A percentile compares a stretch with the other conserved stretches of the same genome.
These are phyloP conservation scores for Paraphaeosphaeria minitans DNA, from an alignment of 2,329 filamentous ascomycete genomes.

Conservation along the genomic window DNA sequence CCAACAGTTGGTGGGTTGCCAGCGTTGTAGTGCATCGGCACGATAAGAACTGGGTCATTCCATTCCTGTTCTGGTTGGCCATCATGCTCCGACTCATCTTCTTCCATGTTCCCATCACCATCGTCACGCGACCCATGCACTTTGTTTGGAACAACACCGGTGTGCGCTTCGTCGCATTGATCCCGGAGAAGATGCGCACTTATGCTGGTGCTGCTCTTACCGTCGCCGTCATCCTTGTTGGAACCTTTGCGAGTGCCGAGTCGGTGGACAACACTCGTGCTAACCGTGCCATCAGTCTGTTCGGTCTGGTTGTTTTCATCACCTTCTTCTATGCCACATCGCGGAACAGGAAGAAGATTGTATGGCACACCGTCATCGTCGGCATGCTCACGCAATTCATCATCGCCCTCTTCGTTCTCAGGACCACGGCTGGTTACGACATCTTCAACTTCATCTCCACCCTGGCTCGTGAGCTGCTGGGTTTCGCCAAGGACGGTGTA, in stretches of 20 bases:
- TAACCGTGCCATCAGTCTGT: slow-evolving; percentile 80
- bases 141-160: slow-evolving; percentile 71
- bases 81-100: slow-evolving; percentile 76
- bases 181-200: slow-evolving; percentile 70
- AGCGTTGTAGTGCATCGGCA: slow-evolving; percentile 73
- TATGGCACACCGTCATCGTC: slow-evolving; percentile 68
- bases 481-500: slow-evolving; percentile 75
- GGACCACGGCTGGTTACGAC: slow-evolving; percentile 78
- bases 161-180: slow-evolving; percentile 61
- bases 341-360: slow-evolving; percentile 63
- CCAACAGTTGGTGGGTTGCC: slow-evolving; percentile 73
- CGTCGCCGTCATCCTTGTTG: slow-evolving; percentile 76
- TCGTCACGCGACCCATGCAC: slow-evolving; percentile 69
- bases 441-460: slow-evolving; percentile 89
- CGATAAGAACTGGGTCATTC: slow-evolving; percentile 80
- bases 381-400: slow-evolving; percentile 90
- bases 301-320: slow-evolving; percentile 77
- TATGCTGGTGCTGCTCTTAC: slow-evolving; percentile 67
- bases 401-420: slow-evolving; percentile 84
- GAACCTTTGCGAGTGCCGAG: slow-evolving; percentile 75
- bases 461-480: slow-evolving; percentile 74
- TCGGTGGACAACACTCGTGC: slow-evolving; percentile 75
- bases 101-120: slow-evolving; percentile 71
- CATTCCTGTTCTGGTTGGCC: slow-evolving; percentile 79
- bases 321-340: slow-evolving; percentile 72